Base-by-base conservation (phyloP, 75 land plant genomes). In the Ceratopteris richardii region DNA sequence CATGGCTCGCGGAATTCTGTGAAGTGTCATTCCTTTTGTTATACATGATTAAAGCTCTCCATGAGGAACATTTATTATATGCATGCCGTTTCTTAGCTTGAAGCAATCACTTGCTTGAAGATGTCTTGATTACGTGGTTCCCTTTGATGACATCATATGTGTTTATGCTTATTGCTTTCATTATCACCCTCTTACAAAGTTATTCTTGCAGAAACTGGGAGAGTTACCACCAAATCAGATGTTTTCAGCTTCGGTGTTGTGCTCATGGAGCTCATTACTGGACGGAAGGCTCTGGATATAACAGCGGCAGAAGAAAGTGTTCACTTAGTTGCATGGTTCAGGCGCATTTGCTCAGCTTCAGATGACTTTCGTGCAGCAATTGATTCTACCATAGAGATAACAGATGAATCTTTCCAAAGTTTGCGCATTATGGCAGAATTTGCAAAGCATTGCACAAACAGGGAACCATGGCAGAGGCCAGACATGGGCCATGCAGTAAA, bases 401-500 rank as follows among this genome's bases (percentile, higher is more conserved):
- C 64, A 9, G 95, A 85, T 7, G 97, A 88, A 19, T 72, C 83
- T 2, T 69, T 92, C 29, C 55, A 73, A 22, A 82, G 84, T 67
- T 61, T 92, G 53, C 60, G 55, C 66, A 85, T 81, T 0, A 90
- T 92, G 10, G 81, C 95, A 0, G 97, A 92, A 62, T 69, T 92
- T 16, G 95, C 97, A 5, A 90, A 90, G 13, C 90, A 88, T 44
- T 92, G 97, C 68, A 71, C 76, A 6, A 78, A 80, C 4, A 64
- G 95, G 36, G 97, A 92, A 75, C 96, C 97, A 3, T 60, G 66
- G 29, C 95, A 92, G 63, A 56, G 97, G 67, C 97, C 97, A 1
- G 95, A 92, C 67, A 92, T 92, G 97, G 74, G 82, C 47, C 97
- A 92, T 65, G 97, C 82, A 0, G 97, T 92, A 20, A 88, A 92